phyloP scores from a whole-genome alignment of 2,329 filamentous ascomycete species.

The Trichoderma atrobrunneum region DNA sequence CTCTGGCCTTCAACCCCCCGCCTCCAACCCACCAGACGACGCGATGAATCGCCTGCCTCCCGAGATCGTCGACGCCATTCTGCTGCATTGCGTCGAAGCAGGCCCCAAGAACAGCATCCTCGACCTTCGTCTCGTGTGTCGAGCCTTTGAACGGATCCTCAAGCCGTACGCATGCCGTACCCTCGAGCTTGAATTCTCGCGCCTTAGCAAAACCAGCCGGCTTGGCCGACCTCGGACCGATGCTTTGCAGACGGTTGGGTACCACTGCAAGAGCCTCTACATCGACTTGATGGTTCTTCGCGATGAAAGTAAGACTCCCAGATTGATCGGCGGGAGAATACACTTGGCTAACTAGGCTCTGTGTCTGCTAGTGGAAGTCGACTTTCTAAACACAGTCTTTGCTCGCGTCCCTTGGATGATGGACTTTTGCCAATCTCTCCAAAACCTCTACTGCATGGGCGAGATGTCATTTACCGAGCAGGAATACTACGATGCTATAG shows the following conservation, averaged over 20 bases:
- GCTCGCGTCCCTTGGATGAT: slow-evolving; percentile 45
- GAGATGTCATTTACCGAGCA: slow-evolving; percentile 48
- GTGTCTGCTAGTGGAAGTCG: slow-evolving; percentile 45
- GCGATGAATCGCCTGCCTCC: slow-evolving; percentile 47
- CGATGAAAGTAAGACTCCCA: slow-evolving; percentile 44
- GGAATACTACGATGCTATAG: slow-evolving; percentile 44
- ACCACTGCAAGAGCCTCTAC: slow-evolving; percentile 48
- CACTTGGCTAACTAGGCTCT: slow-evolving; percentile 19
- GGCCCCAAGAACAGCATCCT: slow-evolving; percentile 46
- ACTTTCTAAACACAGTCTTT: slow-evolving; percentile 47
- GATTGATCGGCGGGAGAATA: background rate
- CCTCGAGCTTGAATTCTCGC: slow-evolving; percentile 49
- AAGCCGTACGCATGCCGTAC: slow-evolving; percentile 47
- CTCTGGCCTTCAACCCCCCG: background rate
- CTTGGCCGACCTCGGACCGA: slow-evolving; percentile 36
- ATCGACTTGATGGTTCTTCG: slow-evolving; percentile 53
- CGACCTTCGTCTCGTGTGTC: slow-evolving; percentile 48
- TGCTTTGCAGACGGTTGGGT: slow-evolving; percentile 45
- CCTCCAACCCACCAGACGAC: slow-evolving; percentile 7
- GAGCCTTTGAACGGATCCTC: slow-evolving; percentile 46
- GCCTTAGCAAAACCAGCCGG: slow-evolving; percentile 40
- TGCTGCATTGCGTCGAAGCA: slow-evolving; percentile 41
- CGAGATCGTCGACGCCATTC: slow-evolving; percentile 48
- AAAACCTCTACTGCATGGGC: slow-evolving; percentile 47
- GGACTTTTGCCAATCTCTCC: slow-evolving; percentile 43